Percentiles rank a stretch among this genome's conserved stretches.
Conservation (phyloP, 208 protist species). For the Leishmania gerbilli region DNA sequence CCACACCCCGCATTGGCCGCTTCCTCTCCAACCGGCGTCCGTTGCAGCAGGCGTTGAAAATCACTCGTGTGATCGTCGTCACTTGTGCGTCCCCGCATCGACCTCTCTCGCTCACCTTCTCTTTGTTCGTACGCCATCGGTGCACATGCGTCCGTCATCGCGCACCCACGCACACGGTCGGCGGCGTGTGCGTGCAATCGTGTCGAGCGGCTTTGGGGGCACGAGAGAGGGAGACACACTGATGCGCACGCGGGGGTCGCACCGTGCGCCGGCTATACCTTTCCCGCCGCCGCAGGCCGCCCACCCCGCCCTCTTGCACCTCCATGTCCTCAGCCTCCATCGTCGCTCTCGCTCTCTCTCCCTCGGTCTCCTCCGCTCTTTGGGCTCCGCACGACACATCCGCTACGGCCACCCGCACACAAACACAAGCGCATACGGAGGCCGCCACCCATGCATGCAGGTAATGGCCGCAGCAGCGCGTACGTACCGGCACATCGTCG, state of each 20-base stretch:
- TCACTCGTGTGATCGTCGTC: not conserved
- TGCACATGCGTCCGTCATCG: too few species aligned
- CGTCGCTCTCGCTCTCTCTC: not conserved
- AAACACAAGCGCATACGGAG: not conserved
- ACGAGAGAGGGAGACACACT: not conserved
- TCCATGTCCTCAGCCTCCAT: not conserved
- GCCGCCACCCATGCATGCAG: not conserved
- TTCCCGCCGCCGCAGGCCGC: too few species aligned
- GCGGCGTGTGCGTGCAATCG: too few species aligned
- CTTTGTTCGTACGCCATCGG: not conserved
- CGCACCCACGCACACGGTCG: too few species aligned
- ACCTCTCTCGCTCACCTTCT: not conserved
- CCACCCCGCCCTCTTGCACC: not conserved
- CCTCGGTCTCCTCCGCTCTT: not conserved
- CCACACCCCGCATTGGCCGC: not conserved
- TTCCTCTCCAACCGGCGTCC: not conserved
- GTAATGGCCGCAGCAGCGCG: conserved; percentile 16
- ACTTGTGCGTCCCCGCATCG: not conserved
- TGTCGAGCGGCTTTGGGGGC: too few species aligned
- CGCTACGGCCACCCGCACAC: not conserved
- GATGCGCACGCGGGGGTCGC: not conserved
- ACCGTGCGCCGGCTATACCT: not conserved
- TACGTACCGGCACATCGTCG: conserved; percentile 69
- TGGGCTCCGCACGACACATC: not conserved
- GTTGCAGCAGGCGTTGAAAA: too few species aligned